Conservation (phyloP, 2,329 filamentous ascomycete species). For the Aspergillus sojae region DNA sequence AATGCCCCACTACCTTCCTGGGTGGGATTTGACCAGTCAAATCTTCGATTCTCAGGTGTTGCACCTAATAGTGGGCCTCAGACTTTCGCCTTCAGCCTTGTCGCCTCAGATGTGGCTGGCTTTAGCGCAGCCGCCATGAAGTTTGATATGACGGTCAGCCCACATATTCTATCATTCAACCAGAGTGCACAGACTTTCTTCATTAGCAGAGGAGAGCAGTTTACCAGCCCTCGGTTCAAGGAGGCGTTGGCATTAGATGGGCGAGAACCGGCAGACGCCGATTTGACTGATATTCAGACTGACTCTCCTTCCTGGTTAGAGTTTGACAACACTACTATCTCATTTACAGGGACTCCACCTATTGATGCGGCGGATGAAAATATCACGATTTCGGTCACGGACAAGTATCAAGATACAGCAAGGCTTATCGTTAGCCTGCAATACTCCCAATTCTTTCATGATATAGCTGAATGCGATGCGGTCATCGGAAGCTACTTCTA, state of each 20-base stretch:
- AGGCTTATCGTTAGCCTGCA: constrained; percentile 57
- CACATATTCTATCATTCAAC: constrained; percentile 68
- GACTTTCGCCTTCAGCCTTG: constrained; percentile 69
- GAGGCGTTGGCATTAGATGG: constrained; percentile 62
- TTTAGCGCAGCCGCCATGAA: constrained; percentile 68
- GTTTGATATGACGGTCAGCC: constrained; percentile 74
- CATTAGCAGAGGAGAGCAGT: constrained; percentile 54
- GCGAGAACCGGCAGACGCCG: constrained; percentile 49
- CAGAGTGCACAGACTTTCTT: constrained; percentile 61
- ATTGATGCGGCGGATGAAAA: constrained; percentile 61
- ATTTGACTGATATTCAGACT: constrained; percentile 57
- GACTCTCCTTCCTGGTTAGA: constrained; percentile 69
- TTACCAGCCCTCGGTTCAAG: constrained; percentile 58
- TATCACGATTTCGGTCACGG: constrained; percentile 62
- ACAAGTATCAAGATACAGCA: constrained; percentile 62
- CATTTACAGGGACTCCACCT: constrained; percentile 66
- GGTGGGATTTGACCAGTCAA: constrained; percentile 70
- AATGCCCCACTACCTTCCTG: constrained; percentile 85
- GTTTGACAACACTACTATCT: constrained; percentile 64
- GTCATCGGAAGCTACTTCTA: constrained; percentile 54
- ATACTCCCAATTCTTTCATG: constrained; percentile 47
- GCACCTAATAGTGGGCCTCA: constrained; percentile 73
- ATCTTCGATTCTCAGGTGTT: constrained; percentile 69
- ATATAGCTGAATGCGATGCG: constrained; percentile 50
- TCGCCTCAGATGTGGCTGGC: constrained; percentile 78